Base-by-base conservation (phyloP, 2,329 filamentous ascomycete genomes). In the Kalmusia sp. region DNA sequence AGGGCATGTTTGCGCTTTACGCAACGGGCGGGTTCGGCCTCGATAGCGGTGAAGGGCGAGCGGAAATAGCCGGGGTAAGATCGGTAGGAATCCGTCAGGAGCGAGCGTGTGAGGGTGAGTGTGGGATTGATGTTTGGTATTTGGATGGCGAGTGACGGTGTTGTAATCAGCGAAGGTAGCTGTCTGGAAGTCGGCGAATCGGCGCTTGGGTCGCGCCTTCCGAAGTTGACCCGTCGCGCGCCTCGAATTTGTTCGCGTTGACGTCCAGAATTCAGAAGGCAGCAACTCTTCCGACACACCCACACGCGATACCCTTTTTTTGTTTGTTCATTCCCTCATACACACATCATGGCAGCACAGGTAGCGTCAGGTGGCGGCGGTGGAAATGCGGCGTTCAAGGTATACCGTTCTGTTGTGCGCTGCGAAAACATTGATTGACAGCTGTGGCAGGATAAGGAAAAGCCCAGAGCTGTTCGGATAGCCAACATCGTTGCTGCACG, bases 401-500 rank as follows among this genome's bases (percentile, higher is more conserved):
- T 87, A 69, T 3, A 39, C 2, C 35, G 31, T 4, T 31, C 24
- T 19, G 19, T 25, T 15, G 9, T 47, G 34, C 61, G 55, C 59
- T 65, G 33, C 52, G 54, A 61, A 70, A 68, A 65, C 64, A 67
- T 58, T 40, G 54, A 71, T 75, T 83, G 68, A 83, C 71, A 59
- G 59, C 54, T 47, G 60, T 59, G 64, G 51, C 67, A 86, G 83
- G 86, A 87, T 76, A 99, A 97, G 87, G 95, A 97, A 82, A 99
- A 99, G 91, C 95, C 95, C 65, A 89, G 95, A 83, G 95, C 95
- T 63, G 95, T 99, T 63, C 90, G 95, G 67, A 93, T 91, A 62
- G 91, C 91, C 72, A 99, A 99, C 80, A 98, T 99, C 78, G 90
- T 96, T 72, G 95, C 95, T 67, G 95, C 95, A 68, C 87, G 93